A percentile compares a stretch with the other conserved stretches of the same genome.
phyloP scores from a whole-genome alignment of 495 filamentous ascomycete species.

The Aspergillus leporis region DNA sequence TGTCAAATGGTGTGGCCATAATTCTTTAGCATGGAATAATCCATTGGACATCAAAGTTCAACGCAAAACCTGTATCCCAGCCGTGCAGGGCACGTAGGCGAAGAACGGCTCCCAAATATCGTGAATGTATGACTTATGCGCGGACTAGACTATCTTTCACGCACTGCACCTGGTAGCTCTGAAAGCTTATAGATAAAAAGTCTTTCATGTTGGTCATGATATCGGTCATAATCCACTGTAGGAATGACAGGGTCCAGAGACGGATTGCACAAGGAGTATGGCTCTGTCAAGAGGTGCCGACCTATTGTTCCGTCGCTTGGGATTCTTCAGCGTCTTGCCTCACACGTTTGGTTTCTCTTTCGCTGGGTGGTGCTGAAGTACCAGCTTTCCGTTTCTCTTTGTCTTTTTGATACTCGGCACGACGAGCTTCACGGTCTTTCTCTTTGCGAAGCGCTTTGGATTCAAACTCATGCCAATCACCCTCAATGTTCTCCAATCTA shows the following conservation, averaged over 20 bases:
- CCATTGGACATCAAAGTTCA: not conserved
- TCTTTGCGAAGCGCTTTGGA: constrained; percentile 92
- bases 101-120: not conserved
- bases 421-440: constrained; percentile 77
- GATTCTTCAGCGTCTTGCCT: constrained; percentile 25
- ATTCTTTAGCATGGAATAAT: not conserved
- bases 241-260: too few relatives aligned
- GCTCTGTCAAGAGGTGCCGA: too few relatives aligned
- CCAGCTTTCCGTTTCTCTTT: constrained; percentile 52
- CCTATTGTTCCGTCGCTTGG: constrained; percentile 6
- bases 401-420: constrained; percentile 54
- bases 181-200: not conserved
- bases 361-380: constrained; percentile 29
- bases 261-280: too few relatives aligned
- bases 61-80: constrained; percentile 8
- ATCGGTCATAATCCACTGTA: not conserved
- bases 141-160: too few relatives aligned
- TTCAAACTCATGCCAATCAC: constrained; percentile 99
- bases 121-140: not conserved
- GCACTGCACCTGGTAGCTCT: not conserved
- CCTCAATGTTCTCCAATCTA: constrained; percentile 79
- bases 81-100: not conserved
- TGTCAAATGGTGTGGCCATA: not conserved
- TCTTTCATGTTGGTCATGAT: not conserved
- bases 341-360: constrained; percentile 42